Evolutionary conservation across 805 yeast genomes (phyloP).

Genomic region (Saturnispora hagleri): DNA sequence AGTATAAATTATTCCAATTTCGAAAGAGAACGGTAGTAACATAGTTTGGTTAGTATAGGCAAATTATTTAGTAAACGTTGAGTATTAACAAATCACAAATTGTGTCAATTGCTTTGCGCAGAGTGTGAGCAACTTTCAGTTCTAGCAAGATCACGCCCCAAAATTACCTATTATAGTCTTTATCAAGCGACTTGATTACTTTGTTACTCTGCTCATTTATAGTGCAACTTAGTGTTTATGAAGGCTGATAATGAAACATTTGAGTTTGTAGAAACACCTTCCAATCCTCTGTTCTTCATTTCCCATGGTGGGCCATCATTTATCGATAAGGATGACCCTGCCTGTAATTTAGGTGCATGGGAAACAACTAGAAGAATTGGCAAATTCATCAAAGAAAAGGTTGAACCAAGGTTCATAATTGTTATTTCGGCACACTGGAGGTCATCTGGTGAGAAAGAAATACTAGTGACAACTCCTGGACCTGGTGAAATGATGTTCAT

Average conservation of each 20-base stretch:
- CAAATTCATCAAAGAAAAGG: slow-evolving; percentile 32
- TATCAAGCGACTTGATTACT: not conserved
- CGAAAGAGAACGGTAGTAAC: too few species aligned
- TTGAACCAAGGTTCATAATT: slow-evolving; percentile 58
- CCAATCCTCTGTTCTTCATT: slow-evolving; percentile 51
- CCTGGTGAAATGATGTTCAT: slow-evolving; percentile 12
- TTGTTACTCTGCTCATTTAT: too few species aligned
- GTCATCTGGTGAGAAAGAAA: slow-evolving; percentile 29
- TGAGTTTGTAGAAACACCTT: slow-evolving; percentile 13
- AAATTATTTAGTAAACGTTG: too few species aligned
- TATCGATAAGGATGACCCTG: slow-evolving; percentile 42
- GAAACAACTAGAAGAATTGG: slow-evolving; percentile 43
- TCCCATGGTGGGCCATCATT: slow-evolving; percentile 82
- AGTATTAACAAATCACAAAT: too few species aligned
- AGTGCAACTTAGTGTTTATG: not conserved
- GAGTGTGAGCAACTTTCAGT: not conserved
- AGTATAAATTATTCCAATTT: too few species aligned
- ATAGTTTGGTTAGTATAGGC: too few species aligned
- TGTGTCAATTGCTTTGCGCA: not conserved
- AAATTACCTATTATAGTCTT: too few species aligned
- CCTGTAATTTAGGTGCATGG: slow-evolving; percentile 51
- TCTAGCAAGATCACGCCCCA: not conserved
- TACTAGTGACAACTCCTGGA: slow-evolving; percentile 42
- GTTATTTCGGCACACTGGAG: slow-evolving; percentile 78
- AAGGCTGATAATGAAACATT: slow-evolving; percentile 10